These are phyloP conservation scores for Aspergillus clavatus DNA, from an alignment of 2,329 filamentous ascomycete species.

Conservation along the genomic window DNA sequence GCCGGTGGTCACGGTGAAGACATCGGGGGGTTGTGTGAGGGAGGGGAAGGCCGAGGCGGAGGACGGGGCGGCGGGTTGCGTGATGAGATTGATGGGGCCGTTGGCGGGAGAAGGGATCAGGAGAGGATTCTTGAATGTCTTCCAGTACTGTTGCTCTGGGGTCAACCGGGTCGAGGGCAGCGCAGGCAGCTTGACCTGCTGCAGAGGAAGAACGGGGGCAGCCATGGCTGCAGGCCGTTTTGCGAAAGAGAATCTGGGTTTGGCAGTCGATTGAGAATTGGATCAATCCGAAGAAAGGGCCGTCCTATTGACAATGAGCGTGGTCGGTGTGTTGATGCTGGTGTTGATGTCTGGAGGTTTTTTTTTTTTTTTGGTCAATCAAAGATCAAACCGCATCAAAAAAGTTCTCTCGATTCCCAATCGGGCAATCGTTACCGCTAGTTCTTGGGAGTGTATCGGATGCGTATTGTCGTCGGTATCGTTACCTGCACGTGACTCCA, in stretches of 20 bases:
- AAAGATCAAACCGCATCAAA: too few relatives aligned
- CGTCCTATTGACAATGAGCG: too few relatives aligned
- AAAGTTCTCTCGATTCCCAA: too few relatives aligned
- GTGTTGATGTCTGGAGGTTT: not conserved
- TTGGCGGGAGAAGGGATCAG: conserved; percentile 86
- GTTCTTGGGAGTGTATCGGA: too few relatives aligned
- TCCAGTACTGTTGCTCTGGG: conserved; percentile 94
- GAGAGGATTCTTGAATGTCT: conserved; percentile 85
- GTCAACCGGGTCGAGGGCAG: conserved; percentile 73
- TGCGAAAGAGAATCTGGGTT: not conserved
- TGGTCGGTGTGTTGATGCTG: not conserved
- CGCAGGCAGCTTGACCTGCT: conserved; percentile 74
- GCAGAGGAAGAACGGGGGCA: conserved; percentile 74
- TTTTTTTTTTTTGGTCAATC: not conserved
- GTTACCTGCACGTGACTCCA: too few relatives aligned
- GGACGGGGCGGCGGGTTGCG: conserved; percentile 55
- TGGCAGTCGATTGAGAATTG: not conserved
- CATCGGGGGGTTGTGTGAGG: conserved; percentile 45
- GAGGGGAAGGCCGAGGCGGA: conserved; percentile 39
- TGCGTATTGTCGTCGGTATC: too few relatives aligned
- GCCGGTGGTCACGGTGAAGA: conserved; percentile 92
- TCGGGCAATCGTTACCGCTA: too few relatives aligned
- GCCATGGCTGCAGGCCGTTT: conserved; percentile 58
- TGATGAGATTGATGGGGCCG: conserved; percentile 86
- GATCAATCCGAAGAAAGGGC: too few relatives aligned